Evolutionary conservation across 2,329 filamentous ascomycete species (phyloP), one percentile per base, ranked within the genome.

Genomic region (Cercospora sp.): DNA sequence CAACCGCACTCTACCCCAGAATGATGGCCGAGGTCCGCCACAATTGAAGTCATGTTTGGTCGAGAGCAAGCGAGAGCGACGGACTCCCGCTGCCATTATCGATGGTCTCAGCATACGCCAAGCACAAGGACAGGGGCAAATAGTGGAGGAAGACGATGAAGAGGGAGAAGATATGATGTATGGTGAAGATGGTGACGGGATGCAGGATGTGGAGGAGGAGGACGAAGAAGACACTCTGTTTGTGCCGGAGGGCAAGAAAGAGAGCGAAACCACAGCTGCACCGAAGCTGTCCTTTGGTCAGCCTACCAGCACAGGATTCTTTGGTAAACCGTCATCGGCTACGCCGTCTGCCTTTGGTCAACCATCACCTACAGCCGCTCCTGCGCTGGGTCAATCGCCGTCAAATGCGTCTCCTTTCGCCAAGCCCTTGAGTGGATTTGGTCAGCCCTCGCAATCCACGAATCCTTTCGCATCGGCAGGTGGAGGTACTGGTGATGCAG

Each of bases 81-180:
- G 88, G 71, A 84, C 81, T 1, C 77, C 88, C n/a, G 83, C 84
- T 24, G 85, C 87, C 8, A 78, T 90, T 30, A 85, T 89, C 63
- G 82, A 85, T 73, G 87, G 87, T 13, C 79, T 88, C 75, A 83
- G 79, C 55, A 82, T 88, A 57, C 79, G 79, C 55, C 81, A 85
- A 72, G 86, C 88, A 18, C 81, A 80, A 51, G 78, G 76, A 16
- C 76, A 81, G 55, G 84, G 83, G 79, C 78, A 88, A 51, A 81
- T 84, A n/a, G 78, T 79, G 8, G 77, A 76, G 26, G 75, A 79
- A 16, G 73, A 83, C 26, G 74, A 79, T 13, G 74, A 83, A 34
- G 74, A 77, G 63, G 71, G 71, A 67, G 63, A 69, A 73, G 63
- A 69, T 21, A 43, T 28, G 49, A n/a, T 63, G 5, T 49, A 69